Conservation (phyloP, 768 basidiomycete genomes). For the Termitomyces heimii region DNA sequence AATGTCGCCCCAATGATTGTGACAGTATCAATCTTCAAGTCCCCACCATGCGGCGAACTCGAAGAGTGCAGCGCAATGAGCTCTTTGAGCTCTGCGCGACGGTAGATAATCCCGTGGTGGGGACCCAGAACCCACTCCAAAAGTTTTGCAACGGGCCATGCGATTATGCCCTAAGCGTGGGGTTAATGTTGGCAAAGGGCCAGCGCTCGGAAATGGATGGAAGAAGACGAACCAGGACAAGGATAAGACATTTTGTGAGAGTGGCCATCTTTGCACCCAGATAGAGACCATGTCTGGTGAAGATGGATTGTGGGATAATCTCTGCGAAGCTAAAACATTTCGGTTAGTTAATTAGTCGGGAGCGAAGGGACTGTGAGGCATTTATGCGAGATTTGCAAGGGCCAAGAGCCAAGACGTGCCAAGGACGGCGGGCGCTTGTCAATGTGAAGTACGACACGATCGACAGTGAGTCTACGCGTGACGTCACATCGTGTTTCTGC, state of each 20-base stretch:
- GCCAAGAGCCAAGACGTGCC: neutral
- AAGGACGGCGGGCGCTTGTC: neutral
- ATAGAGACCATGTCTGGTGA: conserved; percentile 84
- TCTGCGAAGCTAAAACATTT: conserved; percentile 62
- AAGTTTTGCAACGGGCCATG: conserved; percentile 85
- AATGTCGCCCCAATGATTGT: conserved; percentile 87
- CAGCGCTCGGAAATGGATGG: neutral
- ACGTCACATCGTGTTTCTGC: neutral
- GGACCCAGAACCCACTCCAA: conserved; percentile 73
- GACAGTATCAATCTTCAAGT: conserved; percentile 81
- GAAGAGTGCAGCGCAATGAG: conserved; percentile 85
- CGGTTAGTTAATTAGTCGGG: neutral
- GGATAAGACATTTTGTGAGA: conserved; percentile 63
- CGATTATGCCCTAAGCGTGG: conserved; percentile 50
- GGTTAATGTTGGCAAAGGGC: neutral
- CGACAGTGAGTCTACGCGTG: neutral
- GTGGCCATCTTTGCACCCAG: conserved; percentile 80
- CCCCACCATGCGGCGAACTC: conserved; percentile 70
- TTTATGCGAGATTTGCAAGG: neutral
- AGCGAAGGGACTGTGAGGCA: neutral
- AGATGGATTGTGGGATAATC: conserved; percentile 91
- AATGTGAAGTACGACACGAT: neutral
- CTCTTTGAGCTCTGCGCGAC: conserved; percentile 82
- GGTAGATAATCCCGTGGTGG: conserved; percentile 89
- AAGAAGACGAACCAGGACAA: conserved; percentile 46